Conservation (phyloP, 306 rosid species). For the Trifolium fragiferum region DNA sequence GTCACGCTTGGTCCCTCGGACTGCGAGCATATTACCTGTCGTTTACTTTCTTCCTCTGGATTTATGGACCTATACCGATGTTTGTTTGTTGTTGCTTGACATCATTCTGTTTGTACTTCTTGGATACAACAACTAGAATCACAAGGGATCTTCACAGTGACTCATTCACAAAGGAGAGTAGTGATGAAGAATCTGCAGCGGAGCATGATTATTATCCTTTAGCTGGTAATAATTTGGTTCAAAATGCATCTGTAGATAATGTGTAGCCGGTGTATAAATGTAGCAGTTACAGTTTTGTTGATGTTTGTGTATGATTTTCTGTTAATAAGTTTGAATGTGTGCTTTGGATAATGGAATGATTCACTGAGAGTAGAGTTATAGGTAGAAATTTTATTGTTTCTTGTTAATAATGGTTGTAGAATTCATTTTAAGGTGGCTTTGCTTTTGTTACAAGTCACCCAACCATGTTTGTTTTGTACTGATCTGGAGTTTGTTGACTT, state of each 20-base stretch:
- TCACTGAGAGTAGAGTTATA: constrained; percentile 12
- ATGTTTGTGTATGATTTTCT: not conserved
- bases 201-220: constrained; percentile 28
- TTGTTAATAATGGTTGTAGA: not conserved
- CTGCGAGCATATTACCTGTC: constrained; percentile 82
- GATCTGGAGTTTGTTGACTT: not conserved
- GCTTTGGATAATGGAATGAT: not conserved
- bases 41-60: constrained; percentile 86
- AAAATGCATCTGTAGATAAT: not conserved
- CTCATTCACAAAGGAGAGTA: constrained; percentile 52
- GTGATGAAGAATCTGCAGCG: constrained; percentile 51
- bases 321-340: not conserved
- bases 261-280: not conserved
- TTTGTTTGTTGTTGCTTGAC: constrained; percentile 68
- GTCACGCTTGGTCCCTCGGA: constrained; percentile 82
- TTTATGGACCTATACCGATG: constrained; percentile 88
- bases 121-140: constrained; percentile 78
- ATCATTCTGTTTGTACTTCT: constrained; percentile 62
- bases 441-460: not conserved
- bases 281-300: not conserved
- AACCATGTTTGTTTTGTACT: not conserved
- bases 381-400: constrained; percentile 9
- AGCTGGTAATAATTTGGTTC: constrained; percentile 22
- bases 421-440: not conserved
- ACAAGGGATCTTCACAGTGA: constrained; percentile 61